Evolutionary conservation across 352 stramenopile genomes (phyloP), one percentile per base, ranked within the genome.

Genomic region (Elongisporangium undulatum): DNA sequence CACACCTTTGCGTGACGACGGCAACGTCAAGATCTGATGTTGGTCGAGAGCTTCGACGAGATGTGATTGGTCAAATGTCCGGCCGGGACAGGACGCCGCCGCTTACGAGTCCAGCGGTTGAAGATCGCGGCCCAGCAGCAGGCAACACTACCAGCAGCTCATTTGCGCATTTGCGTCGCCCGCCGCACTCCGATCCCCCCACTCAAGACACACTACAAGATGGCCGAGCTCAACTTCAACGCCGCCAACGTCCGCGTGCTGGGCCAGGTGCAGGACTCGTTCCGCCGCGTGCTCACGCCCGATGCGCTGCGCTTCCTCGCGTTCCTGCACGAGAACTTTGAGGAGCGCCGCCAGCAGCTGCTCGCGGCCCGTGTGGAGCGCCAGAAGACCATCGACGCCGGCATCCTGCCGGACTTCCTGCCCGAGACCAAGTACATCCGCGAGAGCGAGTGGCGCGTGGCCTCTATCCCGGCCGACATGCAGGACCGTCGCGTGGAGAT

Each of bases 401-500:
- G 94, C 26, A 64, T 79, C 17, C 55, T 96, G 41, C 93, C 92
- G 12, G 79, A 95, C 52, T 98, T 98, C 68, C 66, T 97, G 24
- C 71, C 77, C 5, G 77, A 88, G 59, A 96, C 88, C 41, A 76
- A 75, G 64, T 92, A 92, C 72, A 89, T 96, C 55, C 84, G 87
- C 49, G 83, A 94, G 55, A 69, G 76, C 49, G 76, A 87, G 38
- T 95, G 85, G 85, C 71, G 79, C 49, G 85, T 90, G 24, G 81
- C 82, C 49, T 69, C 77, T 16, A 91, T 95, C 67, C 93, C 93
- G 1, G 68, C 69, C 8, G 91, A 98, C 69, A 62, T 98, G 23
- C 66, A 85, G 48, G 93, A 98, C 75, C 87, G 95, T 54, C 86
- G 95, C 54, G 94, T 98, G 26, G 95, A 98, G 75, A 98, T 98